phyloP scores from a whole-genome alignment of 2,329 filamentous ascomycete genomes.

The Verticillium alfalfae region DNA sequence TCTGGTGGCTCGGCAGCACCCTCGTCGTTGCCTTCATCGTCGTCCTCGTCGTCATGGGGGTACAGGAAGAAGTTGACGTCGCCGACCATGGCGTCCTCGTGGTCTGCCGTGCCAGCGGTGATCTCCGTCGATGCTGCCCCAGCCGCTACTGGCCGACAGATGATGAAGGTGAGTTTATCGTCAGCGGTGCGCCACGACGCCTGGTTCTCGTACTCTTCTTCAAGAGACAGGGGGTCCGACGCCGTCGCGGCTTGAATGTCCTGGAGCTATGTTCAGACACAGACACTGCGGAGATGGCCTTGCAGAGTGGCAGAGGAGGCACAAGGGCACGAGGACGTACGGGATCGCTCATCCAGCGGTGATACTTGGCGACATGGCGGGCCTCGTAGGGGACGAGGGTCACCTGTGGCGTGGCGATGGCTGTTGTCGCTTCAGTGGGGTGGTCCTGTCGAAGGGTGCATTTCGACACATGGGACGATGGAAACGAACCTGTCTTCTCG shows the following conservation, averaged over 20 bases:
- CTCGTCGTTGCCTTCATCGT: slow-evolving; percentile 7
- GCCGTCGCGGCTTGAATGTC: slow-evolving; percentile 79
- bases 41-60: slow-evolving; percentile 45
- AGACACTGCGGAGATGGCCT: no score
- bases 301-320: no score
- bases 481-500: slow-evolving; percentile 31
- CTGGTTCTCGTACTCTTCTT: slow-evolving; percentile 88
- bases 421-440: slow-evolving; percentile 33
- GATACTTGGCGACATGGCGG: slow-evolving; percentile 78
- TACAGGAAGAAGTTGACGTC: slow-evolving; percentile 80
- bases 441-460: not conserved
- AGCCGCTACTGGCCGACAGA: slow-evolving; percentile 49
- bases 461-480: not conserved
- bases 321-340: slow-evolving; percentile 26
- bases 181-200: slow-evolving; percentile 72
- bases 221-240: slow-evolving; percentile 74
- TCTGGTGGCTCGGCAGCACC: slow-evolving; percentile 16
- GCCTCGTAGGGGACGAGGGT: slow-evolving; percentile 80
- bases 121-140: slow-evolving; percentile 11
- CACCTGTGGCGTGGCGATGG: slow-evolving; percentile 57
- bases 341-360: slow-evolving; percentile 86
- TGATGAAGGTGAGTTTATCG: slow-evolving; percentile 91
- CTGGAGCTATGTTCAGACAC: slow-evolving; percentile 26
- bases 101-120: slow-evolving; percentile 43
- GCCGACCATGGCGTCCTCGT: slow-evolving; percentile 56